Conservation (phyloP, 495 filamentous ascomycete genomes). For the Penicillium coprophilum region DNA sequence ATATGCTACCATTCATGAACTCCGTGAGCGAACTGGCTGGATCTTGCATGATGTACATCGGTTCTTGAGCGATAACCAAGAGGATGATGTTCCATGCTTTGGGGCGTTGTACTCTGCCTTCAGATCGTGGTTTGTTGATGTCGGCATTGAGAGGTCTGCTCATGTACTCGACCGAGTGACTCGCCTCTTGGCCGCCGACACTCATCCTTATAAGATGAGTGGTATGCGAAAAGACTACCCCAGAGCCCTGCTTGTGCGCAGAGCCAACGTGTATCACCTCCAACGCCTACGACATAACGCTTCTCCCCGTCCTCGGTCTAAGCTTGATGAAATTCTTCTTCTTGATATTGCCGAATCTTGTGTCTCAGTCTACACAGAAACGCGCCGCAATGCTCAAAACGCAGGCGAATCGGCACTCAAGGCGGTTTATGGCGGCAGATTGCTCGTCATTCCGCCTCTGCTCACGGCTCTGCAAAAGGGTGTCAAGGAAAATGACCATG, state of each 20-base stretch:
- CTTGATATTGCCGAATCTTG: conserved; percentile 87
- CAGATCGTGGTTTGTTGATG: conserved; percentile 94
- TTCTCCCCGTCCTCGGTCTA: conserved; percentile 76
- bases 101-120: conserved; percentile 89
- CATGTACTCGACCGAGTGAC: conserved; percentile 87
- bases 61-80: conserved; percentile 79
- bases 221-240: conserved; percentile 92
- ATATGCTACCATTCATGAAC: conserved; percentile 73
- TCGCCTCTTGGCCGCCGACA: conserved; percentile 78
- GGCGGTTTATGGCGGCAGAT: conserved; percentile 78
- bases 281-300: conserved; percentile 93
- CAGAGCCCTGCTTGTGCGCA: conserved; percentile 78
- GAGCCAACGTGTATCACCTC: conserved; percentile 91
- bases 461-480: conserved; percentile 76
- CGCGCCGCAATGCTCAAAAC: conserved; percentile 86
- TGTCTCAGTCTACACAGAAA: conserved; percentile 93
- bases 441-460: conserved; percentile 84
- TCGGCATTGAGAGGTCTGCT: conserved; percentile 92
- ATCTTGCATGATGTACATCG: conserved; percentile 78
- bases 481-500: conserved; percentile 77
- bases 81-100: conserved; percentile 96
- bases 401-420: conserved; percentile 95
- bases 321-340: conserved; percentile 78
- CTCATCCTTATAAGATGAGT: conserved; percentile 88
- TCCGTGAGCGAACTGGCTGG: conserved; percentile 76